Conservation (phyloP, 305 asterid genomes). For the Fraxinus velutina region DNA sequence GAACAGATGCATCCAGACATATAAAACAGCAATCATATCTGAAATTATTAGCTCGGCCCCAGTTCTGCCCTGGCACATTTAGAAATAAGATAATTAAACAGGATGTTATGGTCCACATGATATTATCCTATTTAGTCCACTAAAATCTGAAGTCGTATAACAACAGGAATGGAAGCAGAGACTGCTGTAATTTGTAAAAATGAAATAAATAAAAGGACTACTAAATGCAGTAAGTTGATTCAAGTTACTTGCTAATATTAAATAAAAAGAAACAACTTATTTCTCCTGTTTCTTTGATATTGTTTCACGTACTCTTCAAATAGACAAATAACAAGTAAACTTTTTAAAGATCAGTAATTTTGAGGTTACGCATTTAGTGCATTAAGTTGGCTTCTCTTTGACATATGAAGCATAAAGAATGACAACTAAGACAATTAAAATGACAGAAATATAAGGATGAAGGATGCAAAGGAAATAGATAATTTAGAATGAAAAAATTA, state of each 20-base stretch:
- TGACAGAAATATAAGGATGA: not conserved
- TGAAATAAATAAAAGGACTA: not conserved
- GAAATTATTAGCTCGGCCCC: slow-evolving; percentile 78
- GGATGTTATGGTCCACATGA: slow-evolving; percentile 5
- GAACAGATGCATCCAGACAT: slow-evolving; percentile 82
- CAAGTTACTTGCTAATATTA: not conserved
- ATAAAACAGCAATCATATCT: slow-evolving; percentile 73
- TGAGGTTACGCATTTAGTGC: not conserved
- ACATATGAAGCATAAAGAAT: not conserved
- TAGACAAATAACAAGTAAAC: not conserved
- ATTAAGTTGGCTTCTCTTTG: not conserved
- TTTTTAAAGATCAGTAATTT: not conserved
- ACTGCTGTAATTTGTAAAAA: not conserved
- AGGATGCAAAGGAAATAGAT: not conserved
- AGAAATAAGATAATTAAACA: slow-evolving; percentile 30
- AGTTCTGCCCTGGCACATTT: slow-evolving; percentile 93
- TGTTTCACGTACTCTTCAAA: not conserved
- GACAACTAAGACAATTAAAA: not conserved
- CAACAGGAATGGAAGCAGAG: not conserved
- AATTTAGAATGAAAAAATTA: not conserved
- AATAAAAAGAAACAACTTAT: not conserved
- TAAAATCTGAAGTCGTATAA: not conserved
- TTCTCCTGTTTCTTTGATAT: not conserved
- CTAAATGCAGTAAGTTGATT: not conserved
- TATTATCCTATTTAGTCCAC: not conserved